Evolutionary conservation across 495 filamentous ascomycete species (phyloP), one percentile per base, ranked within the genome.

Genomic region (Penicillium cinerascens): DNA sequence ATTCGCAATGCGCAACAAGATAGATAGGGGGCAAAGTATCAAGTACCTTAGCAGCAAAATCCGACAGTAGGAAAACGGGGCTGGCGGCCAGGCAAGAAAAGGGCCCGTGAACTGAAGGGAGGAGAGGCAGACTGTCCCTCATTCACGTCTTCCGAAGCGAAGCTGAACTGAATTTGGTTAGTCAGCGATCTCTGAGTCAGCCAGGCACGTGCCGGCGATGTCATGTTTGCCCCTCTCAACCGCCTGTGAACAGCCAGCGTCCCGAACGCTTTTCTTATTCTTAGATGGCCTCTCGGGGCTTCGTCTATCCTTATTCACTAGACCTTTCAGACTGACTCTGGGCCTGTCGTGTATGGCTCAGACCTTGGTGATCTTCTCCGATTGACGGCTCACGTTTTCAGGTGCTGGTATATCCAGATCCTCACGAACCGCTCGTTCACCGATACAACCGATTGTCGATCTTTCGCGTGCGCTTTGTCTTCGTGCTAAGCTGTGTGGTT

Each of bases 221-320:
- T 54, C 50, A 61, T 58, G 50, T 47, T 46, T 44, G 46, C 55
- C 55, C 55, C 55, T 58, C 50, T 54, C 55, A 33, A 53, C 41
- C 8, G 37, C 47, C 22, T 17, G 26, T 36, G 21, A 13, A 10
- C 22, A 21, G 15, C 21, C 42, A 41, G 44, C 33, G 49, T 49
- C 37, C 48, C 39, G 47, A 47, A 43, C 47, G 48, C 43, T 51
- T 42, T 42, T 38, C 51, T 43, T 55, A 55, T 52, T 49, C 42
- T 58, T 58, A 61, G 55, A 58, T 61, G 59, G 59, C 59, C 59
- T 55, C 35, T 58, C 48, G 55, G 42, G 59, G 52, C 52, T 55
- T 42, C 17, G 35, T 54, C 51, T 58, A 55, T 50, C 44, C 20
- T 49, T 52, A 45, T 52, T 37, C 6, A 11, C 16, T 23, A 18